Percentiles rank a stretch among this genome's conserved stretches.
Conservation (phyloP, 2,329 filamentous ascomycete species). For the Alternaria dauci region DNA sequence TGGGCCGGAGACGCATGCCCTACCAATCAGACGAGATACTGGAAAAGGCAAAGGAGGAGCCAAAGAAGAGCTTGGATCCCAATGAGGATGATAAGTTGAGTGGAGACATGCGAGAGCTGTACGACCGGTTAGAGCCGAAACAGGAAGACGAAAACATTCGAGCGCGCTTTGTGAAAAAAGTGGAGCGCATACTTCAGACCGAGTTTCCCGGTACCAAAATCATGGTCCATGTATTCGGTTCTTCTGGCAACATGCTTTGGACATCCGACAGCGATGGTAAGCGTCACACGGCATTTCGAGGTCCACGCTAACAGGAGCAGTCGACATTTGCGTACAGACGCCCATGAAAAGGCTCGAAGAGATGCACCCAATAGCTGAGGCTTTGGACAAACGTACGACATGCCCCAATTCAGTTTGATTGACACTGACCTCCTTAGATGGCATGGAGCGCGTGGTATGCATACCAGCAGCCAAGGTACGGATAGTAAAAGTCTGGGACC, state of each 20-base stretch:
- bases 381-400: constrained; percentile 80
- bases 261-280: constrained; percentile 95
- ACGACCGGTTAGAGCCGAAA: constrained; percentile 84
- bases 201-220: constrained; percentile 94
- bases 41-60: constrained; percentile 71
- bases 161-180: constrained; percentile 79
- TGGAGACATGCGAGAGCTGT: constrained; percentile 84
- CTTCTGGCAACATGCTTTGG: constrained; percentile 92
- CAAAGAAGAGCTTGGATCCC: constrained; percentile 62
- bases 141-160: constrained; percentile 79
- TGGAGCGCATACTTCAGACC: constrained; percentile 86
- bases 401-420: neutral
- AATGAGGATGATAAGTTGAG: constrained; percentile 65
- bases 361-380: constrained; percentile 88
- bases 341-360: constrained; percentile 85
- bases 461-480: constrained; percentile 95
- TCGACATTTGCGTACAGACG: constrained; percentile 97
- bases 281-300: constrained; percentile 33
- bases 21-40: constrained; percentile 90
- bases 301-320: constrained; percentile 59
- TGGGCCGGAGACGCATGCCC: constrained; percentile 85
- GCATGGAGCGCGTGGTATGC: constrained; percentile 96
- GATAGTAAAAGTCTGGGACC: constrained; percentile 99
- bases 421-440: constrained; percentile 67
- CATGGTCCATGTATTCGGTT: constrained; percentile 94